Base-by-base conservation (phyloP, 2,329 filamentous ascomycete species). In the Fusarium bulbicola region DNA sequence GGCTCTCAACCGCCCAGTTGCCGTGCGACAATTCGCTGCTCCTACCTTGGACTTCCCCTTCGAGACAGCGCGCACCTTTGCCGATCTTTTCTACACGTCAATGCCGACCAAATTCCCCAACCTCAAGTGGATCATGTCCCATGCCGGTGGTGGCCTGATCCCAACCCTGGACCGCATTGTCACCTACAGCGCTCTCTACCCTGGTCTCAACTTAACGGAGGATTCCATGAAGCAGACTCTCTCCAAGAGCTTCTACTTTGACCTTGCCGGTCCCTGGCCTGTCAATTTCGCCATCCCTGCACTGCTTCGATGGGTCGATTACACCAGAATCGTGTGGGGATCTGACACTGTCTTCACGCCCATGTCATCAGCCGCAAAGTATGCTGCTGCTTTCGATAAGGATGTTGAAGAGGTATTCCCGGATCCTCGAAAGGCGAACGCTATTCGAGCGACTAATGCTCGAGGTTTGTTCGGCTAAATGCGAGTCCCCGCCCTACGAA, bases 111-210 rank as follows among this genome's bases (percentile, higher is more conserved):
- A 76, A 15, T 79, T 78, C 28, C 59, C 77, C 10, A 34, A 59
- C 28, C 54, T 79, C 8, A 70, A 32, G 16, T 79, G 76, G 76
- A 79, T 79, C 18, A 74, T 79, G 11, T 74, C 77, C 1, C 77
- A 79, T 24, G 76, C 72, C 15, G 75, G 77, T 0, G 77, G 77
- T 13, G 77, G 65, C 3, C 68, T 79, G 6, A 50, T 78, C 5
- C 73, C 77, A 6, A 77, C 75, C 1, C 24, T 78, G 2, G 76
- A 79, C 12, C 63, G 77, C 11, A 68, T 68, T 4, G 13, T 68
- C 14, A 68, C 66, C 0, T 68, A 68, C n/a, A 68, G 66, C 11
- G 40, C 56, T 20, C 63, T 68, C 3, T 68, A 68, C 28, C 66
- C 66, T 1, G 64, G 49, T 4, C 42, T 68, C 2, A 68, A 68